Base-by-base conservation (phyloP, 176 grass and related monocot genomes). In the Puccinellia tenuiflora region DNA sequence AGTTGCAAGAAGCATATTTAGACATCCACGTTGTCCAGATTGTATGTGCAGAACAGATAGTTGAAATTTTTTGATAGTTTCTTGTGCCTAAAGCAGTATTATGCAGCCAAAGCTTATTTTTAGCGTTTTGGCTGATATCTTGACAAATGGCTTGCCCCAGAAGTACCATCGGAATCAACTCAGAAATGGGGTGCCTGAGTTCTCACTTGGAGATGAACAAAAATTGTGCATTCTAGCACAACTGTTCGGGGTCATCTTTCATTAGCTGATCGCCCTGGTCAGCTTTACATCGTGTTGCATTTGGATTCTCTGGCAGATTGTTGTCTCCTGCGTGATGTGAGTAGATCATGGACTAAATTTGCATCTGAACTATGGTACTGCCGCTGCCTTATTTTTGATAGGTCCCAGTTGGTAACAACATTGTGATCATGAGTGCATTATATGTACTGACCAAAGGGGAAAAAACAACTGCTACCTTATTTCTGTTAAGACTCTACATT, bases 41-140 rank as follows among this genome's bases (percentile, higher is more conserved):
- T 99, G 96, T 79, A 99, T 99, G 96, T 99, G 96, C 83, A 96
- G 77, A 75, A 86, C 89, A 77, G 91, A 93, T 64, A 83, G 85
- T 17, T 90, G 73, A 81, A 10, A 68, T 1, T 29, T 87, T 82
- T 80, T 90, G 5, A 47, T 31, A 82, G 21, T 78, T 83, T 79
- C 12, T 79, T 83, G 66, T 79, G 28, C 75, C 21, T 74, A 57
- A 30, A 82, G 35, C 20, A 5, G 81, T 78, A 64, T 52, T 72
- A 67, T 42, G 45, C 22, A 6, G 4, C 86, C 47, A 84, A 73
- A 90, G 73, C 28, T 82, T 48, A 47, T 86, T 53, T 67, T 83
- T 79, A 11, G 67, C 13, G 57, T 37, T 59, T 86, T 26, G 28
- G 65, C 46, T 74, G 79, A 78, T 50, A 56, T 69, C 24, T 82